Conservation (phyloP, 202 grass and related monocot genomes). For the Sporobolus alterniflorus region DNA sequence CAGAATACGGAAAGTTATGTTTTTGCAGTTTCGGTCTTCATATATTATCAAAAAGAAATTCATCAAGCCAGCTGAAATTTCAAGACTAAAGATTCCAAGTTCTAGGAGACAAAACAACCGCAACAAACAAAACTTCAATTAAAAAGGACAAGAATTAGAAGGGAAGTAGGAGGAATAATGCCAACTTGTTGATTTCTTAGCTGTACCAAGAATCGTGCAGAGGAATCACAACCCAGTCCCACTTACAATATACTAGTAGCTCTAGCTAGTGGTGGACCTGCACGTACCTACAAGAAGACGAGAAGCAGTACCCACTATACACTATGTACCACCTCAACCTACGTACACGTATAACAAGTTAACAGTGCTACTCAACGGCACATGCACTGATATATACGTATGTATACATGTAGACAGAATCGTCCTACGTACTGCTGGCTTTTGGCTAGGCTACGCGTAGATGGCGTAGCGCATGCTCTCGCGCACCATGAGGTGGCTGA, state of each 20-base stretch:
- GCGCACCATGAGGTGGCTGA: constrained; percentile 72
- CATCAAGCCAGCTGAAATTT: neutral
- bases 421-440: neutral
- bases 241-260: neutral
- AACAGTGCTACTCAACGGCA: neutral
- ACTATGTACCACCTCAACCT: neutral
- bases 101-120: neutral
- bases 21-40: neutral
- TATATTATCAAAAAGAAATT: neutral
- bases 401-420: neutral
- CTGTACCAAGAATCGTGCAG: constrained; percentile 16
- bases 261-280: neutral
- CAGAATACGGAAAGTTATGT: neutral
- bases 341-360: neutral
- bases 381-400: neutral
- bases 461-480: constrained; percentile 86
- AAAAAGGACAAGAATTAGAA: neutral
- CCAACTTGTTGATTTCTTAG: neutral
- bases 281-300: constrained; percentile 13
- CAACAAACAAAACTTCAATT: neutral
- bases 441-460: constrained; percentile 48
- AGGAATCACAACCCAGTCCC: neutral
- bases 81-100: neutral
- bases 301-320: constrained; percentile 20
- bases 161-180: neutral